Evolutionary conservation across 176 grass and related monocot species (phyloP).

Genomic region (Musa acuminata): DNA sequence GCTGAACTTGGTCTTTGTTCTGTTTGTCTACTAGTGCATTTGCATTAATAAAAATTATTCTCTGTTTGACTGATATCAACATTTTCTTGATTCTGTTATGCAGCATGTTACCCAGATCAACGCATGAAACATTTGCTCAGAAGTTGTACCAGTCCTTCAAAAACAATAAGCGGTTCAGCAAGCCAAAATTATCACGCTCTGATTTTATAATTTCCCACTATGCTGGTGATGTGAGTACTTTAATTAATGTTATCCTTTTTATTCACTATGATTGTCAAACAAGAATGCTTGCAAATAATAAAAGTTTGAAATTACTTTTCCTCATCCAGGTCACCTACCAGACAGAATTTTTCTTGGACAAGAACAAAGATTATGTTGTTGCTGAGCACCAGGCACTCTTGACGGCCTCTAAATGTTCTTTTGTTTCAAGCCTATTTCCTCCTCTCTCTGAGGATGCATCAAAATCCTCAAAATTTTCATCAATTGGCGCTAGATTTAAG

Average conservation of each 20-base stretch:
- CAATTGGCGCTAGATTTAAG: constrained; percentile 88
- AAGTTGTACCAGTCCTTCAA: constrained; percentile 94
- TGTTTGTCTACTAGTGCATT: background rate
- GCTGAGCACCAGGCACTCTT: constrained; percentile 84
- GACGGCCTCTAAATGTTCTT: constrained; percentile 67
- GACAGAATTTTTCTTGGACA: constrained; percentile 87
- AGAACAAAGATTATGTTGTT: constrained; percentile 98
- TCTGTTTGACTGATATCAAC: too few relatives aligned
- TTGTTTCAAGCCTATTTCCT: constrained; percentile 83
- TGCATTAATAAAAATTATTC: too few relatives aligned
- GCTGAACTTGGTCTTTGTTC: constrained; percentile 8
- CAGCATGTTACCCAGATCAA: constrained; percentile 97
- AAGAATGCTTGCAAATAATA: background rate
- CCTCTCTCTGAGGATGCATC: constrained; percentile 60
- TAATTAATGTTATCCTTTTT: background rate
- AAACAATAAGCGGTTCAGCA: constrained; percentile 63
- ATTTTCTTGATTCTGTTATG: constrained; percentile 20
- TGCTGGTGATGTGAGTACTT: constrained; percentile 80
- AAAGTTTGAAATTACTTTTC: constrained; percentile 19
- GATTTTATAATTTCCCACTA: constrained; percentile 96
- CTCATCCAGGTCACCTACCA: constrained; percentile 79
- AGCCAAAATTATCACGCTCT: constrained; percentile 84
- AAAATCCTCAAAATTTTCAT: constrained; percentile 96
- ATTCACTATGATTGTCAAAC: background rate
- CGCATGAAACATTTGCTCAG: constrained; percentile 85